Evolutionary conservation across 169 alveolate species (phyloP).

Genomic region (Sarcocystis neurona): DNA sequence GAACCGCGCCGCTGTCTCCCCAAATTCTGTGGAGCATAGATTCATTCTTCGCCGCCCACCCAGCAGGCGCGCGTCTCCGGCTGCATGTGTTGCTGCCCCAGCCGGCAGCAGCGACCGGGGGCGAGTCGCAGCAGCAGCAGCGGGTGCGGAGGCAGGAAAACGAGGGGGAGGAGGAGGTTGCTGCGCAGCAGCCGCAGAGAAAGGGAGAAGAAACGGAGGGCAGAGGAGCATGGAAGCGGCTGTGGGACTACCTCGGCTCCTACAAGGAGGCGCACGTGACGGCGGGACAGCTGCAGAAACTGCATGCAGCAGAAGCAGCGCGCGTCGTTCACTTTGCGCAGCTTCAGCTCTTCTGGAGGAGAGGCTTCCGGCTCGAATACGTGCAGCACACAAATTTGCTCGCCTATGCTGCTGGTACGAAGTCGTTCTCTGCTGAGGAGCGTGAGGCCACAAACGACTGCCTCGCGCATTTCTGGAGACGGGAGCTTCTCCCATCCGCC

Average conservation of each 20-base stretch:
- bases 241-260: not conserved
- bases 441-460: not conserved
- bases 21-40: constrained; percentile 39
- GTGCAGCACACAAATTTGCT: constrained; percentile 34
- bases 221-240: not conserved
- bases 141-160: not conserved
- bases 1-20: constrained; percentile 20
- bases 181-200: not conserved
- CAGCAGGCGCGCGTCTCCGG: constrained; percentile 26
- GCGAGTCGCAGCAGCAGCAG: not conserved
- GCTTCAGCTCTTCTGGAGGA: constrained; percentile 47
- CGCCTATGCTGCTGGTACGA: not conserved
- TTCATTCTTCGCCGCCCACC: constrained; percentile 19
- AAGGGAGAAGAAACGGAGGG: constrained; percentile 2
- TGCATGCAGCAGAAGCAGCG: not conserved
- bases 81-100: constrained; percentile 20
- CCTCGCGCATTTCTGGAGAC: no score
- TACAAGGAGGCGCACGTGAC: not conserved
- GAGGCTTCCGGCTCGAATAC: constrained; percentile 39
- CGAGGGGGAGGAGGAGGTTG: constrained; percentile 10
- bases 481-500: no score
- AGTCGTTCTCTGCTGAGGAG: not conserved
- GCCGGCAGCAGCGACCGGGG: constrained; percentile 3
- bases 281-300: not conserved
- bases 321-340: constrained; percentile 40